phyloP scores from a whole-genome alignment of 2,329 filamentous ascomycete genomes.

The Capronia americana region DNA sequence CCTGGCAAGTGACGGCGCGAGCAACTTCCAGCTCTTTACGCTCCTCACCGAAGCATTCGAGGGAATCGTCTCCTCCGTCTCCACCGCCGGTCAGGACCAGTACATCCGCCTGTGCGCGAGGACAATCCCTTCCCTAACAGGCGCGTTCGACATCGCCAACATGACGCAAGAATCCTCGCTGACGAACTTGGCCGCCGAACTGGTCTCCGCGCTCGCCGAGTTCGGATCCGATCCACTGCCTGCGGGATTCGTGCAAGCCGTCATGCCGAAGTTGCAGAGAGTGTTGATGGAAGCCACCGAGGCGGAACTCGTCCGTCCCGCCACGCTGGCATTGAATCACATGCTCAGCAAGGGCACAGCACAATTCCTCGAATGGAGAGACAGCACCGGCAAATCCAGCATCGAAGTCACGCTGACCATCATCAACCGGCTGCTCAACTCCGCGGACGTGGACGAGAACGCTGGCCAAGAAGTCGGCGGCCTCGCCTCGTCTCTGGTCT shows the following conservation, averaged over 20 bases:
- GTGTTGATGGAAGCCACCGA: slow-evolving; percentile 84
- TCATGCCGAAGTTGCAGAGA: slow-evolving; percentile 84
- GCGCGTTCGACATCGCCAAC: slow-evolving; percentile 85
- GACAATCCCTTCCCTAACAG: slow-evolving; percentile 84
- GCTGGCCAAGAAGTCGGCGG: slow-evolving; percentile 95
- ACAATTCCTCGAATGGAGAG: slow-evolving; percentile 86
- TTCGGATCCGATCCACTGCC: slow-evolving; percentile 86
- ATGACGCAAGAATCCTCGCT: slow-evolving; percentile 84
- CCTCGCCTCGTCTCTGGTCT: slow-evolving; percentile 90
- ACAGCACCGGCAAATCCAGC: slow-evolving; percentile 78
- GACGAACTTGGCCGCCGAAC: slow-evolving; percentile 83
- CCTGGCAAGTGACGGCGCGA: slow-evolving; percentile 84
- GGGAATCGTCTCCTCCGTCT: slow-evolving; percentile 67
- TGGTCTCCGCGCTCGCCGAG: slow-evolving; percentile 80
- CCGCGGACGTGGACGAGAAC: slow-evolving; percentile 84
- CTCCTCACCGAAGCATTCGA: slow-evolving; percentile 91
- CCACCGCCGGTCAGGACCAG: slow-evolving; percentile 66
- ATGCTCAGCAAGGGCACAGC: slow-evolving; percentile 88
- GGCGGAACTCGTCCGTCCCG: slow-evolving; percentile 84
- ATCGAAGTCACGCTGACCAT: slow-evolving; percentile 89
- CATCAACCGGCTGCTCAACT: slow-evolving; percentile 81
- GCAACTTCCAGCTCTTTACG: slow-evolving; percentile 88
- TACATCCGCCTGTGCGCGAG: slow-evolving; percentile 83
- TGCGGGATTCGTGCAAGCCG: slow-evolving; percentile 79
- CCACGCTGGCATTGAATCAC: slow-evolving; percentile 84